A percentile compares a stretch with the other conserved stretches of the same genome.
Evolutionary conservation across 257 asterid species (phyloP).

Genomic region (Agastache rugosa): DNA sequence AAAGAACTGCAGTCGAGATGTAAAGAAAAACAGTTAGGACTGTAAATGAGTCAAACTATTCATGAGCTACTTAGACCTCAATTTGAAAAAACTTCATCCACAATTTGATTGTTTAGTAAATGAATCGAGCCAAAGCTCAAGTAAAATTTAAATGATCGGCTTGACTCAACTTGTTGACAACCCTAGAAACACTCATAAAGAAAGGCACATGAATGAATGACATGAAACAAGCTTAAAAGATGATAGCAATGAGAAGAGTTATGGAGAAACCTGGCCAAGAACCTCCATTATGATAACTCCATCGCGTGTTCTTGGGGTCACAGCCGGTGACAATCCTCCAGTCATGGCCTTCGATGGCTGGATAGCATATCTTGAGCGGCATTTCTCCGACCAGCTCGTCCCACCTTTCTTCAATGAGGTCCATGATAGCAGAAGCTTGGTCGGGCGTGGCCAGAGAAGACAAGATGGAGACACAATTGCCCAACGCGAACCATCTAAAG

Average conservation of each 20-base stretch:
- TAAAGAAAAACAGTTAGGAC: background rate
- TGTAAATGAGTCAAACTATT: background rate
- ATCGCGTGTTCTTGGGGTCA: slow-evolving; percentile 81
- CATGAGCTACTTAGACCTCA: background rate
- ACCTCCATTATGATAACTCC: slow-evolving; percentile 91
- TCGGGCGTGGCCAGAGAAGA: slow-evolving; percentile 74
- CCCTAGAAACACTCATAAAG: background rate
- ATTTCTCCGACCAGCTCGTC: slow-evolving; percentile 80
- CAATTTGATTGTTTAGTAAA: background rate
- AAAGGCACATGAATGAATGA: background rate
- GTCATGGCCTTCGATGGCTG: slow-evolving; percentile 73
- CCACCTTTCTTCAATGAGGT: slow-evolving; percentile 80
- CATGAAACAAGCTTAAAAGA: background rate
- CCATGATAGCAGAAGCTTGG: slow-evolving; percentile 81
- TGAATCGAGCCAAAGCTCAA: background rate
- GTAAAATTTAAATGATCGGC: background rate
- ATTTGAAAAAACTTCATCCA: background rate
- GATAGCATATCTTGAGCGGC: slow-evolving; percentile 73
- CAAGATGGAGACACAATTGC: slow-evolving; percentile 72
- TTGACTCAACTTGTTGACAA: background rate
- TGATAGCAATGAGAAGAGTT: slow-evolving; percentile 24
- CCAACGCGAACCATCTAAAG: slow-evolving; percentile 78
- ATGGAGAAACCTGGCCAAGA: slow-evolving; percentile 79
- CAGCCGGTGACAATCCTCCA: slow-evolving; percentile 74
- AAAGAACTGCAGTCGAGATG: slow-evolving; percentile 56